Conservation (phyloP, 192 early-diverging fungal genomes). For the Chytriomyces hyalinus region DNA sequence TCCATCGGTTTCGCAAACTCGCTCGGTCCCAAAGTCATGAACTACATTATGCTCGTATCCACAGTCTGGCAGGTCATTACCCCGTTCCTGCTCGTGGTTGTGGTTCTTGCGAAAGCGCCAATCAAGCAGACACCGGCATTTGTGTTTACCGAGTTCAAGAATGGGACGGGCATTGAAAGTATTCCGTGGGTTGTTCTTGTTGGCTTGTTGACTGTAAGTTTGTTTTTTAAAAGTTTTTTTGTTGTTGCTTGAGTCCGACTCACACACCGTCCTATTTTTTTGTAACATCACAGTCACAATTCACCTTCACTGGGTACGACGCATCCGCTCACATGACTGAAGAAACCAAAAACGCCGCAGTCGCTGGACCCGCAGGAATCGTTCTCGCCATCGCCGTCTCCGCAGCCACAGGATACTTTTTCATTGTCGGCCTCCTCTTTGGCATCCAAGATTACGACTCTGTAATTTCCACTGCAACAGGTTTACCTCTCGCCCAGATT, state of each 20-base stretch:
- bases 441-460: constrained; percentile 23
- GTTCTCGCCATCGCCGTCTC: constrained; percentile 33
- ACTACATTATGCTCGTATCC: constrained; percentile 39
- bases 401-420: constrained; percentile 37
- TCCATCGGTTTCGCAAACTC: constrained; percentile 32
- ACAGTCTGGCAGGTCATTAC: constrained; percentile 43
- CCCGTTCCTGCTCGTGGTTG: constrained; percentile 42
- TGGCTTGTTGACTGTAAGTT: constrained; percentile 39
- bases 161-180: constrained; percentile 36
- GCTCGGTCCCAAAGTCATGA: constrained; percentile 34
- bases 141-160: constrained; percentile 46
- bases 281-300: constrained; percentile 7
- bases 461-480: constrained; percentile 12
- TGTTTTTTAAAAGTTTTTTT: constrained; percentile 10
- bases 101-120: constrained; percentile 38
- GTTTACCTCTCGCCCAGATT: constrained; percentile 32
- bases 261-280: background rate
- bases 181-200: constrained; percentile 38
- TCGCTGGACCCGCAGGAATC: constrained; percentile 43
- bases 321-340: constrained; percentile 47
- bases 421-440: constrained; percentile 38
- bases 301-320: constrained; percentile 45
- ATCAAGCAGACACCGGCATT: constrained; percentile 23
- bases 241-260: background rate
- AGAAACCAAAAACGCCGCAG: constrained; percentile 44